Base-by-base conservation (phyloP, 2,329 filamentous ascomycete species). In the Pseudogymnoascus sp. region DNA sequence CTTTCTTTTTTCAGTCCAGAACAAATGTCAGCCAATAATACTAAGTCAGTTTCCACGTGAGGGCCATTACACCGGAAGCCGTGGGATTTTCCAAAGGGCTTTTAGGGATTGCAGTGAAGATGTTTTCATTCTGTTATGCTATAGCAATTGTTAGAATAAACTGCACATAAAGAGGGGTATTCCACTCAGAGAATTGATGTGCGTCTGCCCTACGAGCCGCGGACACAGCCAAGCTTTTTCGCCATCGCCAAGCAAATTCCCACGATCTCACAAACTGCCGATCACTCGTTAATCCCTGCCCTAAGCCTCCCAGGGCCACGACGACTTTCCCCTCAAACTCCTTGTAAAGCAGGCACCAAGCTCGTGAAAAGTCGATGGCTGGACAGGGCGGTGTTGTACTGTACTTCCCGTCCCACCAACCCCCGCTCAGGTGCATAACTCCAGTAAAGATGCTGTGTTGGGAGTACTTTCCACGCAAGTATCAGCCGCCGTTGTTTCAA, bases 391-490 rank as follows among this genome's bases (percentile, higher is more conserved):
- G 26, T 57, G 51, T 12, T 57, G 26, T 34, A 57, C 51, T 14
- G 51, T 57, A 57, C 51, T 57, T 57, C n/a, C 47, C n/a, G n/a
- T 34, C 51, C 51, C 51, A 34, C n/a, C 14, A 1, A 34, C n/a
- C 51, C 29, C 51, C 51, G 51, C 51, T 57, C n/a, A 18, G 29
- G 26, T 57, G 51, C 51, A 57, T 57, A 57, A 34, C 26, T 54
- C 51, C 51, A 57, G 26, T 57, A 57, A 34, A 57, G 51, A 57
- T 18, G 18, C 26, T 12, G 29, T n/a, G 5, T 57, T 18, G n/a
- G 51, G 29, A 34, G 51, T 57, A 57, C 51, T 57, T 57, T 57
- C n/a, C 26, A 31, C 18, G 4, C 1, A 57, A 57, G 51, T 57
- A 57, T 31, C 10, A 57, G 16, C n/a, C 51, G 5, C 51, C 51